Evolutionary conservation across 352 stramenopile genomes (phyloP).

Genomic region (Pythium apleroticum): DNA sequence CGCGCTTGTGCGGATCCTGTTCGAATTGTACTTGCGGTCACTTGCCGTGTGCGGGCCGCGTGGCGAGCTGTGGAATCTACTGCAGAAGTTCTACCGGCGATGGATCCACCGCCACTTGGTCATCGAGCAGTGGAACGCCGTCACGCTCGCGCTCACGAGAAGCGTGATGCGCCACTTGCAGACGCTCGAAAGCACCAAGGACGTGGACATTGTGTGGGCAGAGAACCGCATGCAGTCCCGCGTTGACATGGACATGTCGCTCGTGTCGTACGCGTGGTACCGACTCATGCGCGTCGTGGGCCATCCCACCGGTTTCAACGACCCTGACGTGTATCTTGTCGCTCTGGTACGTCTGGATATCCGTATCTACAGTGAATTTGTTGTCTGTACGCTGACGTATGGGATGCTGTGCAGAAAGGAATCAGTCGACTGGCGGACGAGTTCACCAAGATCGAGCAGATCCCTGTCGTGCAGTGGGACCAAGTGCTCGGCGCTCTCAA

Average conservation of each 20-base stretch:
- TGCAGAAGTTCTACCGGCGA: slow-evolving; percentile 86
- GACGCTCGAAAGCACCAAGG: slow-evolving; percentile 44
- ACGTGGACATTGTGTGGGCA: slow-evolving; percentile 74
- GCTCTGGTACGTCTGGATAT: slow-evolving; percentile 49
- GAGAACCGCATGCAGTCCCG: slow-evolving; percentile 67
- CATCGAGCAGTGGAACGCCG: slow-evolving; percentile 86
- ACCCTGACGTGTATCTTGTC: slow-evolving; percentile 82
- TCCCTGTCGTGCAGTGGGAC: slow-evolving; percentile 71
- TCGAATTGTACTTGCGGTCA: slow-evolving; percentile 79
- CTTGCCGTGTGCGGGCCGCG: slow-evolving; percentile 65
- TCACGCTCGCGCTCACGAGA: slow-evolving; percentile 70
- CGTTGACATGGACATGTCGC: slow-evolving; percentile 70
- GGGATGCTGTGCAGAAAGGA: slow-evolving; percentile 49
- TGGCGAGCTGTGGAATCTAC: slow-evolving; percentile 71
- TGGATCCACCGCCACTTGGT: slow-evolving; percentile 87
- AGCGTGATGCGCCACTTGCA: slow-evolving; percentile 75
- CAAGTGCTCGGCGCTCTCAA: slow-evolving; percentile 68
- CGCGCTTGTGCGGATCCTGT: slow-evolving; percentile 71
- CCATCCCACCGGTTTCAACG: slow-evolving; percentile 76
- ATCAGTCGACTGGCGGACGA: slow-evolving; percentile 77
- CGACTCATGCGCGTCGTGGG: slow-evolving; percentile 79
- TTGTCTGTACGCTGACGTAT: background rate
- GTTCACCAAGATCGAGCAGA: slow-evolving; percentile 65
- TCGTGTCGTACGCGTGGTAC: slow-evolving; percentile 85
- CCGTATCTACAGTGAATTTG: background rate